Evolutionary conservation across 2,329 filamentous ascomycete genomes (phyloP).

Genomic region (Cladosporium austrohemisphaericum): DNA sequence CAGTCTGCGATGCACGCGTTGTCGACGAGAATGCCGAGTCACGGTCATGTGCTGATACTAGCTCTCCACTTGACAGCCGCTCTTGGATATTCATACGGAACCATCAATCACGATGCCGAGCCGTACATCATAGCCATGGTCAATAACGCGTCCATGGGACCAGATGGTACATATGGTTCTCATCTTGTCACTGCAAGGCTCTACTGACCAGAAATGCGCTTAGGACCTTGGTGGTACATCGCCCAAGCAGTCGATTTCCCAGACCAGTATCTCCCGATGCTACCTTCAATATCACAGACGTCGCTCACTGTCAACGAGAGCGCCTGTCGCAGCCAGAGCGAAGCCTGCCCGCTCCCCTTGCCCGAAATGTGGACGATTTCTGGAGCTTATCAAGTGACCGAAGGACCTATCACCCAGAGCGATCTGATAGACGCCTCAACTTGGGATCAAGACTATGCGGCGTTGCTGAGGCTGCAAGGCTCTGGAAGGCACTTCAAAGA

Average conservation of each 20-base stretch:
- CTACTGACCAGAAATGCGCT: neutral
- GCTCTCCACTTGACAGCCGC: neutral
- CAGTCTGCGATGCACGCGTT: no score
- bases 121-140: conserved; percentile 12
- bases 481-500: conserved; percentile 10
- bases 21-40: no score
- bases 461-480: conserved; percentile 14
- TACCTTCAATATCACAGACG: conserved; percentile 17
- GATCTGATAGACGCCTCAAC: neutral
- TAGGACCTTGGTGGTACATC: conserved; percentile 20
- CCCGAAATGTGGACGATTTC: conserved; percentile 12
- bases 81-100: neutral
- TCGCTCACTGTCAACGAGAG: conserved; percentile 15
- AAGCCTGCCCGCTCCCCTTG: conserved; percentile 16
- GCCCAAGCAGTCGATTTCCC: conserved; percentile 14
- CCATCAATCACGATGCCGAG: conserved; percentile 9
- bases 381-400: conserved; percentile 7
- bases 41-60: neutral
- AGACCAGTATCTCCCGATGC: neutral
- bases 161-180: conserved; percentile 14
- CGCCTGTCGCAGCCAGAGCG: conserved; percentile 14
- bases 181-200: neutral
- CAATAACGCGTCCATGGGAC: conserved; percentile 15
- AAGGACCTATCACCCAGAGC: conserved; percentile 5
- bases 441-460: conserved; percentile 15